phyloP scores from a whole-genome alignment of 768 basidiomycete species.

The Hirschioporus abietinus region DNA sequence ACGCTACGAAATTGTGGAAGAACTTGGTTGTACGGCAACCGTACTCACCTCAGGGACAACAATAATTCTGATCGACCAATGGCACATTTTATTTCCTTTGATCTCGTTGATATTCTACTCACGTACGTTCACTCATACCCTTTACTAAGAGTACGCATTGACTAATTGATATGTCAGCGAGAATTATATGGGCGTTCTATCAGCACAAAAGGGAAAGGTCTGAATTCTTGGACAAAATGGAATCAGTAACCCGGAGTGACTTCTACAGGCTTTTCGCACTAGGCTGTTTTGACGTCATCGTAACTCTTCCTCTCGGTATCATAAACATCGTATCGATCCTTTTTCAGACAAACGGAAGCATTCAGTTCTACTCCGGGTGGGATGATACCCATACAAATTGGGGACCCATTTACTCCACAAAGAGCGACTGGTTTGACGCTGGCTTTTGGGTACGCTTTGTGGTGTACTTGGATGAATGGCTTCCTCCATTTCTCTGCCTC shows the following conservation, averaged over 20 bases:
- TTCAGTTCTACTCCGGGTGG: background rate
- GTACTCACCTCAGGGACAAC: background rate
- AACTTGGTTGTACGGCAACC: conserved; percentile 35
- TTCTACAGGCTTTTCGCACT: background rate
- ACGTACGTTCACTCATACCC: background rate
- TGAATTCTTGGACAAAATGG: too few species aligned
- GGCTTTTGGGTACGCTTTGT: background rate
- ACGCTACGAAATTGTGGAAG: conserved; percentile 45
- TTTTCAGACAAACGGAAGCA: background rate
- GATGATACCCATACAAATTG: background rate
- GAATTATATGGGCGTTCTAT: too few species aligned
- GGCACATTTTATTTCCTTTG: background rate
- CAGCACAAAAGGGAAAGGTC: too few species aligned
- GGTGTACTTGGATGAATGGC: background rate
- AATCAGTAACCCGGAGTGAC: background rate
- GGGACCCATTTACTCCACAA: background rate
- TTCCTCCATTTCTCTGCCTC: background rate
- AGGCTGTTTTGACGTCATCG: background rate
- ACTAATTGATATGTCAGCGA: too few species aligned
- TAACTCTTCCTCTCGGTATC: background rate
- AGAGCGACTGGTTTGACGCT: background rate
- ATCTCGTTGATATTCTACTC: background rate
- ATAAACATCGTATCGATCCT: background rate
- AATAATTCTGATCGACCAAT: background rate
- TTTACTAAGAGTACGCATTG: too few species aligned